Conservation (phyloP, 1,284 basidiomycete species). For the Boletellus deceptivus region DNA sequence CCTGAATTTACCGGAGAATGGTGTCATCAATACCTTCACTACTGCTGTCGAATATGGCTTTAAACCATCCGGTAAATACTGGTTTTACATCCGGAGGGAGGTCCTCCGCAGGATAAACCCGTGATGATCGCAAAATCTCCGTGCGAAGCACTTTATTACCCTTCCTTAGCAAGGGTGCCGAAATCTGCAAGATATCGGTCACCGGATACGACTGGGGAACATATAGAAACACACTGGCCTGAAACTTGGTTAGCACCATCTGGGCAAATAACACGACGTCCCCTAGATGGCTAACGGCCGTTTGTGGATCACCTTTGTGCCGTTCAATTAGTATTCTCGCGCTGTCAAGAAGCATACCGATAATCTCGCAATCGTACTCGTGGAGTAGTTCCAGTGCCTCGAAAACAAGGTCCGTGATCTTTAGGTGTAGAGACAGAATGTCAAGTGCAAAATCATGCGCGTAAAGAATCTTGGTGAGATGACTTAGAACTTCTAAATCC, state of each 20-base stretch:
- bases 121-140: slow-evolving; percentile 51
- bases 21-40: slow-evolving; percentile 82
- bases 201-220: background rate
- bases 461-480: slow-evolving; percentile 63
- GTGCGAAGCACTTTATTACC: slow-evolving; percentile 47
- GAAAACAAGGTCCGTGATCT: slow-evolving; percentile 59
- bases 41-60: slow-evolving; percentile 69
- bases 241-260: slow-evolving; percentile 57
- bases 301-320: slow-evolving; percentile 71
- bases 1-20: slow-evolving; percentile 57
- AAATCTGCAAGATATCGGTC: slow-evolving; percentile 23
- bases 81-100: slow-evolving; percentile 48
- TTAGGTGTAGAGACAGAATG: slow-evolving; percentile 66
- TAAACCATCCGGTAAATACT: slow-evolving; percentile 64
- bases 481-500: slow-evolving; percentile 66
- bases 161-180: slow-evolving; percentile 35
- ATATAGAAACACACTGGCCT: slow-evolving; percentile 44
- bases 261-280: slow-evolving; percentile 74
- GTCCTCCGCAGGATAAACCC: slow-evolving; percentile 41
- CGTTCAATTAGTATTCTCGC: slow-evolving; percentile 7
- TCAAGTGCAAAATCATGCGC: slow-evolving; percentile 58
- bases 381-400: slow-evolving; percentile 62
- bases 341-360: slow-evolving; percentile 49
- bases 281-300: slow-evolving; percentile 70
- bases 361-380: slow-evolving; percentile 73